Conservation (phyloP, 2,329 filamentous ascomycete species). For the Basipetospora chlamydospora region DNA sequence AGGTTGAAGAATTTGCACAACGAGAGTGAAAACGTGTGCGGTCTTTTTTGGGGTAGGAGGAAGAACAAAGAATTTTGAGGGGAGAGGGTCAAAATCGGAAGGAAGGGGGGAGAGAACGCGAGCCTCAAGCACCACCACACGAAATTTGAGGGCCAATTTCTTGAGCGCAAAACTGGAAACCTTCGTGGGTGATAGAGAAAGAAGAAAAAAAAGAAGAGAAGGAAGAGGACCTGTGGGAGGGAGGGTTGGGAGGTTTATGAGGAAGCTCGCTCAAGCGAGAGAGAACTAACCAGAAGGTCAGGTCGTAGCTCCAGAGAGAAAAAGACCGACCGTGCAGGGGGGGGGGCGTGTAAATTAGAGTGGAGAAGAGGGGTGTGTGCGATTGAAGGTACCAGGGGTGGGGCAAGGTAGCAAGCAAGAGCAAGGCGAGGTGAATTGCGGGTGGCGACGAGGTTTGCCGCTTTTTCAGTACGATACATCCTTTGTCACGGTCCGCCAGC, state of each 20-base stretch:
- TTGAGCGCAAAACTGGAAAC: slow-evolving; percentile 17
- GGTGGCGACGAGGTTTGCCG: slow-evolving; percentile 2
- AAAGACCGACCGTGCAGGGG: neutral
- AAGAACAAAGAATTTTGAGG: slow-evolving; percentile 12
- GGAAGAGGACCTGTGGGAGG: slow-evolving; percentile 1
- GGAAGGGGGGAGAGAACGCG: slow-evolving; percentile 22
- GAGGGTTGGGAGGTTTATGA: slow-evolving; percentile 5
- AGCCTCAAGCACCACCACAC: slow-evolving; percentile 27
- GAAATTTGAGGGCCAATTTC: slow-evolving; percentile 24
- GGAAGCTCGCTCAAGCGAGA: slow-evolving; percentile 1
- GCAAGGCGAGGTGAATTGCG: no score
- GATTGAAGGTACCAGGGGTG: neutral
- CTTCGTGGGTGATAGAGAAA: slow-evolving; percentile 34
- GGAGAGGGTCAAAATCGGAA: slow-evolving; percentile 30
- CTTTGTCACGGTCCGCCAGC: no score
- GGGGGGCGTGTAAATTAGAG: slow-evolving; percentile 3
- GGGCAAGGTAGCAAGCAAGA: neutral
- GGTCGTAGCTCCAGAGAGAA: slow-evolving; percentile 4
- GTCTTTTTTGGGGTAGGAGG: slow-evolving; percentile 12
- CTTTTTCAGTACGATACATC: no score
- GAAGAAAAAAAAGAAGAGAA: slow-evolving; percentile 17
- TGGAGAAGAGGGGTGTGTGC: slow-evolving; percentile 7
- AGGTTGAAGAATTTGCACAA: neutral
- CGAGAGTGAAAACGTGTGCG: slow-evolving; percentile 3
- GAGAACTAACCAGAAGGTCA: neutral